phyloP scores from a whole-genome alignment of 1,139 yeast species.

The Lodderomyces metapsilosis region DNA sequence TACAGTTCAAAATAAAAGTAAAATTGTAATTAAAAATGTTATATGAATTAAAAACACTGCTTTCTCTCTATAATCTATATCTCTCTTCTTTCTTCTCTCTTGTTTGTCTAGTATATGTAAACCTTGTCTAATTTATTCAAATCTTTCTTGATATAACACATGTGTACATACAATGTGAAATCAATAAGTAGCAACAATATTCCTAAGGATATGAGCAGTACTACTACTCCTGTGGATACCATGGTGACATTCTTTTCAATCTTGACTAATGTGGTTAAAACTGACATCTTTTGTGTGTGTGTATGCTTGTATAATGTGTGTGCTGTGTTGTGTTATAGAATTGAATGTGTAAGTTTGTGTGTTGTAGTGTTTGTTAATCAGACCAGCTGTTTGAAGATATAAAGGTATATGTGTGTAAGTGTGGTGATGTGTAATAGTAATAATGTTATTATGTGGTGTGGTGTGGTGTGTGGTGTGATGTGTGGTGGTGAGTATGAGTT shows the following conservation, averaged over 20 bases:
- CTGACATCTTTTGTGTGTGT: neutral
- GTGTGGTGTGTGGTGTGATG: slow-evolving; percentile 1
- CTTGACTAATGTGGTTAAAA: slow-evolving; percentile 1
- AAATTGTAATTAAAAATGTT: too few species aligned
- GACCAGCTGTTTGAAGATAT: slow-evolving; percentile 3
- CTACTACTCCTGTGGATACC: slow-evolving; percentile 1
- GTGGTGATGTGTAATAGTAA: neutral
- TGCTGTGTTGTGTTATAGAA: neutral
- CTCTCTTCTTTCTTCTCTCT: neutral
- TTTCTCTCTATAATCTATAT: too few species aligned
- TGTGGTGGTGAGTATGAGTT: too few species aligned
- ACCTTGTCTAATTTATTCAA: slow-evolving; percentile 1
- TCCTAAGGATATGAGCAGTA: neutral
- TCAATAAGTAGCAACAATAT: neutral
- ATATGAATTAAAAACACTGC: too few species aligned
- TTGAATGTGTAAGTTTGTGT: neutral
- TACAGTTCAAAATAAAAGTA: neutral
- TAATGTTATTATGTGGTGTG: neutral
- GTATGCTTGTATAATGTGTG: neutral
- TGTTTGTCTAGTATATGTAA: neutral
- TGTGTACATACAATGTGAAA: neutral
- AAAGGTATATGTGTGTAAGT: too few species aligned
- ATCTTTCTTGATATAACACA: neutral
- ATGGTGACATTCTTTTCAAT: neutral
- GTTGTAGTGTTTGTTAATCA: neutral